phyloP scores from a whole-genome alignment of 1,284 basidiomycete genomes.

The Paramarasmius palmivorus region DNA sequence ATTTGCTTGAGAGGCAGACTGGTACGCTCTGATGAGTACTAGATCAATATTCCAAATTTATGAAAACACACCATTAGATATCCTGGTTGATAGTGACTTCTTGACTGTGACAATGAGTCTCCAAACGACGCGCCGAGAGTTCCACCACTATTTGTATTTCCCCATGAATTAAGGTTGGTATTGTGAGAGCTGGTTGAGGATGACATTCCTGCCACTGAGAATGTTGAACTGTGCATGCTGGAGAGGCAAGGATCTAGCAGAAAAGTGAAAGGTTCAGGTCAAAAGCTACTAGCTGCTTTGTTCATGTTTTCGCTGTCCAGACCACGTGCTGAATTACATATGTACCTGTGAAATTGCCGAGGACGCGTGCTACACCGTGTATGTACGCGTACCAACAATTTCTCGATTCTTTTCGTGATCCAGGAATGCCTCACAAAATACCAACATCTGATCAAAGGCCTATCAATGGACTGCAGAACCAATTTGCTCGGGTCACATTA shows the following conservation, averaged over 20 bases:
- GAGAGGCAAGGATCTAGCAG: neutral
- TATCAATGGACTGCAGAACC: too few relatives aligned
- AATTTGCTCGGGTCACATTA: too few relatives aligned
- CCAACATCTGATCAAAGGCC: too few relatives aligned
- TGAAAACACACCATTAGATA: constrained; percentile 61
- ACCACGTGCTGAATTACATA: too few relatives aligned
- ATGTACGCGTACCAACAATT: too few relatives aligned
- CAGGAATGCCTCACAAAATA: too few relatives aligned
- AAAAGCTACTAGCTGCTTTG: too few relatives aligned
- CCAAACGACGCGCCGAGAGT: constrained; percentile 26
- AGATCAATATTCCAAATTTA: neutral
- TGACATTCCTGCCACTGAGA: constrained; percentile 22
- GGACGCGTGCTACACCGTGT: too few relatives aligned
- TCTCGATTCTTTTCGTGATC: too few relatives aligned
- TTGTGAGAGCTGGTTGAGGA: constrained; percentile 18
- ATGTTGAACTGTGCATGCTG: constrained; percentile 10
- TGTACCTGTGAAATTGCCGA: neutral
- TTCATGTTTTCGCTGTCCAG: too few relatives aligned
- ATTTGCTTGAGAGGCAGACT: constrained; percentile 64
- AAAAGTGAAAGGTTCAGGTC: too few relatives aligned
- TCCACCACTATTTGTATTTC: constrained; percentile 8
- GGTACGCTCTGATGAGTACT: constrained; percentile 7
- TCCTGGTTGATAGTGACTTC: constrained; percentile 73
- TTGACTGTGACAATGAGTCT: constrained; percentile 65
- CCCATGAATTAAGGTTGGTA: constrained; percentile 19